Evolutionary conservation across 225 moss, liverwort and hornwort genomes (phyloP).

Genomic region (Sphagnum tenellum): DNA sequence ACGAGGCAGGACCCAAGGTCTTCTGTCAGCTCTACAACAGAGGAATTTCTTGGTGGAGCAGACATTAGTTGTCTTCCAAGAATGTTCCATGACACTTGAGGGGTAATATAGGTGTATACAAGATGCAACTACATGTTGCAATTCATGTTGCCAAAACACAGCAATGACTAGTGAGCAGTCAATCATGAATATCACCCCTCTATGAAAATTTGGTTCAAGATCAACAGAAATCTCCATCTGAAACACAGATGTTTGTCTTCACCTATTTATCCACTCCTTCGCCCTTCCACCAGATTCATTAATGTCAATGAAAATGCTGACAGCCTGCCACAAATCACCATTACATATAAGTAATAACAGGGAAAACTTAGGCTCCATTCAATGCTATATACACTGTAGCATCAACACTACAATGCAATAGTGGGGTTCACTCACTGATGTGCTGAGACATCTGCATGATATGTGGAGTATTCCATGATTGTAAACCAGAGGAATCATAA

Average conservation of each 20-base stretch:
- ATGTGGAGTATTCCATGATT: not conserved
- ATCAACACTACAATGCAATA: not conserved
- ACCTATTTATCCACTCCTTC: constrained; percentile 85
- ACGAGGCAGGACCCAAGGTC: too few species aligned
- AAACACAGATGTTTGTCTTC: constrained; percentile 15
- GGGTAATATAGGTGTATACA: too few species aligned
- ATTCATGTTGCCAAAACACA: too few species aligned
- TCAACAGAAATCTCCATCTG: too few species aligned
- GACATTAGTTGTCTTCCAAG: too few species aligned
- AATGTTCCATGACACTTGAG: too few species aligned
- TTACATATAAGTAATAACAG: not conserved
- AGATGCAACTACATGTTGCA: too few species aligned
- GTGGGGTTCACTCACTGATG: not conserved
- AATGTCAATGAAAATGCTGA: constrained; percentile 89
- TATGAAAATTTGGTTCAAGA: too few species aligned
- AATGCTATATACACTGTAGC: not conserved
- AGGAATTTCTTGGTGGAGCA: too few species aligned
- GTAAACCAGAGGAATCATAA: not conserved
- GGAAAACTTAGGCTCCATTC: not conserved
- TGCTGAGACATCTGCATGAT: not conserved
- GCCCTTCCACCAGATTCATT: constrained; percentile 83
- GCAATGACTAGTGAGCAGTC: too few species aligned
- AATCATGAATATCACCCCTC: too few species aligned
- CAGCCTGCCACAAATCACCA: constrained; percentile 46
- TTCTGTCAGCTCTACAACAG: too few species aligned